A percentile compares a stretch with the other conserved stretches of the same genome.
Conservation (phyloP, 2,329 filamentous ascomycete genomes). For the Fusarium sp. region DNA sequence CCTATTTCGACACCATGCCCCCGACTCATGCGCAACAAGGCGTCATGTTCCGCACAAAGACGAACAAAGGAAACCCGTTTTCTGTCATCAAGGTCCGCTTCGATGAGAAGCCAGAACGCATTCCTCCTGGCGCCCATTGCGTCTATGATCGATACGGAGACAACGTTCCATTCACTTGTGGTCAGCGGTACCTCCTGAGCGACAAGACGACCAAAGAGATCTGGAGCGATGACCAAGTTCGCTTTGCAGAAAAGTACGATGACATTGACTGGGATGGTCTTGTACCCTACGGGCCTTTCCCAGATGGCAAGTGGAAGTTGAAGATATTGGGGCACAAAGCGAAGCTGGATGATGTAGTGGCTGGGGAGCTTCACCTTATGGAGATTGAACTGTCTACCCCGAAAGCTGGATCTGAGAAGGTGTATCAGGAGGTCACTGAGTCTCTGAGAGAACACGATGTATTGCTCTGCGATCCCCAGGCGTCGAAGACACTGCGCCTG, state of each 20-base stretch:
- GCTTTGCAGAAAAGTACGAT: slow-evolving; percentile 30
- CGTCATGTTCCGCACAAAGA: slow-evolving; percentile 38
- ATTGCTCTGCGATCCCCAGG: slow-evolving; percentile 28
- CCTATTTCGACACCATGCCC: slow-evolving; percentile 35
- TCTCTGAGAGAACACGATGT: slow-evolving; percentile 19
- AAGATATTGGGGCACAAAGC: slow-evolving; percentile 24
- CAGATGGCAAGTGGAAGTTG: slow-evolving; percentile 36
- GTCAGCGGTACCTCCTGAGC: slow-evolving; percentile 7
- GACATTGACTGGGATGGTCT: slow-evolving; percentile 32
- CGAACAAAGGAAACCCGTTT: slow-evolving; percentile 23
- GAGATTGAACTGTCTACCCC: slow-evolving; percentile 33
- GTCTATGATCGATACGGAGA: slow-evolving; percentile 37
- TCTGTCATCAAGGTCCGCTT: slow-evolving; percentile 36
- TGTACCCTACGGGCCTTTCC: slow-evolving; percentile 27
- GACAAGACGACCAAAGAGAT: neutral
- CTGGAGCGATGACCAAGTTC: slow-evolving; percentile 34
- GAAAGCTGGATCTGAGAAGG: slow-evolving; percentile 14
- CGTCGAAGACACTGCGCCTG: slow-evolving; percentile 30
- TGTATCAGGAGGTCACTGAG: slow-evolving; percentile 12
- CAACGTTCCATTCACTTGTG: slow-evolving; percentile 28
- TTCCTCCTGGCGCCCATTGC: slow-evolving; percentile 14
- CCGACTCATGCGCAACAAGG: slow-evolving; percentile 31
- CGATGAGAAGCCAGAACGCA: neutral
- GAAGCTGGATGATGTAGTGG: slow-evolving; percentile 35
- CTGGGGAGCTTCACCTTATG: slow-evolving; percentile 30